Evolutionary conservation across 164 flowering plant genomes (phyloP).

Genomic region (Echeveria elegans): DNA sequence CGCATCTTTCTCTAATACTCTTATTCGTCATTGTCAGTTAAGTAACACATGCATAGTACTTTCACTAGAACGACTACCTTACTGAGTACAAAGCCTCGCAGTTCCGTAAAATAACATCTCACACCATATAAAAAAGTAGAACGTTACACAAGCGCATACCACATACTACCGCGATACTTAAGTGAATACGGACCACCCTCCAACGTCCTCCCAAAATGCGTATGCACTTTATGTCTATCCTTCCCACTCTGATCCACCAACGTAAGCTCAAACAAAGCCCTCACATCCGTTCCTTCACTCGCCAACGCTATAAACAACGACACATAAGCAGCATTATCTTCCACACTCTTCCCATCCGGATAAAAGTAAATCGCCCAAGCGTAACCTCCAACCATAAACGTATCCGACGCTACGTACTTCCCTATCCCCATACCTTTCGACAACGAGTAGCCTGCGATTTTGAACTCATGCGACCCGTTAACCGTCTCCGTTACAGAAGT

Average conservation of each 20-base stretch:
- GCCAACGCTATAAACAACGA: slow-evolving; percentile 82
- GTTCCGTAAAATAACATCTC: too few species aligned
- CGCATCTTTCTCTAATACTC: not conserved
- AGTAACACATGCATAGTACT: not conserved
- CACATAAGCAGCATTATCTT: slow-evolving; percentile 73
- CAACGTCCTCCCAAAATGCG: slow-evolving; percentile 74
- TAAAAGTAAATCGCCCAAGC: slow-evolving; percentile 88
- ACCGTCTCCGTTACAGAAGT: slow-evolving; percentile 62
- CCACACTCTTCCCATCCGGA: slow-evolving; percentile 77
- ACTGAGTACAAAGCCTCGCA: too few species aligned
- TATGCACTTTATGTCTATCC: slow-evolving; percentile 81
- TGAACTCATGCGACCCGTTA: slow-evolving; percentile 77
- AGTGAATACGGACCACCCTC: slow-evolving; percentile 86
- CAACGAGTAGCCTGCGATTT: slow-evolving; percentile 74
- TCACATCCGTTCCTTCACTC: slow-evolving; percentile 81
- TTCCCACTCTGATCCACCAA: slow-evolving; percentile 87
- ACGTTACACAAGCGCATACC: slow-evolving; percentile 24
- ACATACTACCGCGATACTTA: slow-evolving; percentile 87
- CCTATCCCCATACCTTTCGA: slow-evolving; percentile 77
- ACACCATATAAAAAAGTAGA: not conserved
- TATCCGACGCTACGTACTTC: slow-evolving; percentile 73
- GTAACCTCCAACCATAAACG: slow-evolving; percentile 73
- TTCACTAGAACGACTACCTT: too few species aligned
- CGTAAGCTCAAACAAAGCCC: slow-evolving; percentile 79
- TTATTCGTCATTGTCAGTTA: not conserved